Evolutionary conservation across 441 rosid species (phyloP).

Genomic region (California macrophylla): DNA sequence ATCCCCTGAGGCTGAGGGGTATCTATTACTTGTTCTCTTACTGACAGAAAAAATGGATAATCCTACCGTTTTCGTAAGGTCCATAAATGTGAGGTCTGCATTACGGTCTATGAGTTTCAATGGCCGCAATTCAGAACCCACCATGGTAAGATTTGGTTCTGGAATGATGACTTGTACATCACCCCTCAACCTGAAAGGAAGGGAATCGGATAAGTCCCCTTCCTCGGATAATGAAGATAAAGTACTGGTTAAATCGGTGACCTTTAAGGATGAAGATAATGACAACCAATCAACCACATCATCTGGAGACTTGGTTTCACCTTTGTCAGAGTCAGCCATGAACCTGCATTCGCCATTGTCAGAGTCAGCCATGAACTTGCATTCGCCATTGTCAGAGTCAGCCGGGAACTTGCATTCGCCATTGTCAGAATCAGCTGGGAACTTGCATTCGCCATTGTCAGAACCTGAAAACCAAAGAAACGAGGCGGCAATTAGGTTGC

Average conservation of each 20-base stretch:
- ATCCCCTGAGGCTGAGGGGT: background rate
- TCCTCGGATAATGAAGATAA: constrained; percentile 27
- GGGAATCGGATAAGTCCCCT: constrained; percentile 39
- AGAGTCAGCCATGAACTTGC: constrained; percentile 11
- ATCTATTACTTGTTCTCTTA: background rate
- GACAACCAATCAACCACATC: constrained; percentile 15
- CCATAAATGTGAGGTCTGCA: constrained; percentile 32
- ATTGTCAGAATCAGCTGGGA: constrained; percentile 27
- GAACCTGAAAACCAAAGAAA: constrained; percentile 37
- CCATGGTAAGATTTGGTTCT: constrained; percentile 40
- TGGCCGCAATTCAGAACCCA: constrained; percentile 35
- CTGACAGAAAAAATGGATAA: background rate
- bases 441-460: background rate
- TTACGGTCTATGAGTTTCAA: constrained; percentile 47
- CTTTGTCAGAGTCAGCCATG: constrained; percentile 29
- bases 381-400: background rate
- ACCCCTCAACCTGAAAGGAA: constrained; percentile 56
- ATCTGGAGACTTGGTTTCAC: constrained; percentile 6
- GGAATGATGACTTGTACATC: constrained; percentile 55
- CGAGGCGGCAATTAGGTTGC: constrained; percentile 66
- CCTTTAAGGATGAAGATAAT: constrained; percentile 20
- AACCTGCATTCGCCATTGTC: too few relatives aligned
- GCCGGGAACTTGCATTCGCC: constrained; percentile 13
- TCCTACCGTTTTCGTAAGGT: background rate
- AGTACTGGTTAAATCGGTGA: constrained; percentile 18